Evolutionary conservation across 2,329 filamentous ascomycete genomes (phyloP).

Genomic region (Colletotrichum sp.): DNA sequence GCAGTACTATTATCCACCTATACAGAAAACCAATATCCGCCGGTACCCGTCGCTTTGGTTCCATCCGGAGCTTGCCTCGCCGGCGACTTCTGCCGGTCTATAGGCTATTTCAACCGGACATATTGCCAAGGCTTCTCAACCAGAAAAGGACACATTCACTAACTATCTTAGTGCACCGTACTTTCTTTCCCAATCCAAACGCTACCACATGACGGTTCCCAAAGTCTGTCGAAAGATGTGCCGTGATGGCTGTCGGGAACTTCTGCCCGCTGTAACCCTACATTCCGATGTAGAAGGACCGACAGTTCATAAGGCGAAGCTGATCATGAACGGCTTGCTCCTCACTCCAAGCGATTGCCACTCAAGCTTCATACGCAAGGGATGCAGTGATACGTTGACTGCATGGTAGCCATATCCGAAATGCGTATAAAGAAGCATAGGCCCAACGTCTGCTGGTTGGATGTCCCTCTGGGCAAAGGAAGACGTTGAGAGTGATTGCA

Average conservation of each 20-base stretch:
- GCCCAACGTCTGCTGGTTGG: neutral
- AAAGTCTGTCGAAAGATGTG: neutral
- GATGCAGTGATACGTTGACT: neutral
- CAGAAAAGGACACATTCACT: neutral
- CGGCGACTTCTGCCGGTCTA: constrained; percentile 4
- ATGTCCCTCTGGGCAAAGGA: neutral
- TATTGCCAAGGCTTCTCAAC: neutral
- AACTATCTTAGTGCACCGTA: neutral
- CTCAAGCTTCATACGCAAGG: neutral
- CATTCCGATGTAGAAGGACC: neutral
- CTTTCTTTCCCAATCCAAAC: neutral
- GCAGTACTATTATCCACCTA: neutral
- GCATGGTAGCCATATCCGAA: neutral
- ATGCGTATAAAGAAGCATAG: neutral
- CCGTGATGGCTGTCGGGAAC: neutral
- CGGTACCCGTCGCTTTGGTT: neutral
- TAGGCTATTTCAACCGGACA: neutral
- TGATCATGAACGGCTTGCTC: neutral
- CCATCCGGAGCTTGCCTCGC: neutral
- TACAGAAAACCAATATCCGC: neutral
- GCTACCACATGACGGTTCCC: neutral
- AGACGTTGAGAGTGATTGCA: neutral
- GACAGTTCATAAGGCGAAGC: neutral
- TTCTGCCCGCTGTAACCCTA: neutral
- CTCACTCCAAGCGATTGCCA: neutral